These are phyloP conservation scores for Scleroderma citrinum DNA, from an alignment of 768 basidiomycete species.

Conservation along the genomic window DNA sequence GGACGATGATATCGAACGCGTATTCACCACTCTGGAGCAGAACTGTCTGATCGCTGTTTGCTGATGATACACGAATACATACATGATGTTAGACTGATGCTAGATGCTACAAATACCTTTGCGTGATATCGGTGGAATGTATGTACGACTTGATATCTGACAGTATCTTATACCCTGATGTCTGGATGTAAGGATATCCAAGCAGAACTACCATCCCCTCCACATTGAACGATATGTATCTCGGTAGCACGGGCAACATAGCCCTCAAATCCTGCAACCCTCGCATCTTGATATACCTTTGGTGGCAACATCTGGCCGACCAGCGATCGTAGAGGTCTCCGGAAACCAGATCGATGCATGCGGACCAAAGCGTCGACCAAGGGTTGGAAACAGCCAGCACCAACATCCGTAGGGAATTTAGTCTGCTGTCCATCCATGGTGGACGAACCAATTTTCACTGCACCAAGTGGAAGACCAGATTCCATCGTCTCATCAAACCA, in stretches of 20 bases:
- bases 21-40: constrained; percentile 49
- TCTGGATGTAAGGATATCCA: constrained; percentile 32
- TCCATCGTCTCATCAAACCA: constrained; percentile 12
- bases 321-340: constrained; percentile 31
- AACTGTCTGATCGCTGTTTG: constrained; percentile 20
- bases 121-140: too few relatives aligned
- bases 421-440: neutral
- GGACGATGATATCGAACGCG: constrained; percentile 51
- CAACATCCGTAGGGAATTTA: neutral
- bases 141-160: neutral
- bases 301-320: constrained; percentile 31
- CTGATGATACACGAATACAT: constrained; percentile 6
- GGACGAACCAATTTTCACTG: neutral
- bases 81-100: neutral
- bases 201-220: constrained; percentile 31
- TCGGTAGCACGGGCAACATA: constrained; percentile 36
- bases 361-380: constrained; percentile 31
- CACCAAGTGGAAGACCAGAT: neutral
- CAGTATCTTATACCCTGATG: constrained; percentile 10
- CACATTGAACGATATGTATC: constrained; percentile 35
- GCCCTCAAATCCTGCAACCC: constrained; percentile 35
- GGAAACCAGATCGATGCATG: constrained; percentile 28
- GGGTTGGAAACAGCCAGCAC: constrained; percentile 18
- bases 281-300: constrained; percentile 33
- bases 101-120: too few relatives aligned